A percentile compares a stretch with the other conserved stretches of the same genome.
Conservation (phyloP, 441 rosid species). For the Eugenia klotzschiana region DNA sequence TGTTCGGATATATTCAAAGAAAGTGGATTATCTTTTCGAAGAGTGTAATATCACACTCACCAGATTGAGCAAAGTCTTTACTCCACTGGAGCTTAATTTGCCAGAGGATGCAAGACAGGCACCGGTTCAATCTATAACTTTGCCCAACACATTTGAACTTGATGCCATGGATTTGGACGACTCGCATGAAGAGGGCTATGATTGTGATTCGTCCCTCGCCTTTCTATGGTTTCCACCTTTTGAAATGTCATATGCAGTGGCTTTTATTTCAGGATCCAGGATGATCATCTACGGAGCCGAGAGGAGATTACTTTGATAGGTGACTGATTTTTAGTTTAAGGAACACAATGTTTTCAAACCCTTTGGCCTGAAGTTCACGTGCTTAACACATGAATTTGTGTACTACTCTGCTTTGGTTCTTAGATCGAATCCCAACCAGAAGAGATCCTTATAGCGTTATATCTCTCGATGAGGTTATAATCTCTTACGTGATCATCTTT, state of each 20-base stretch:
- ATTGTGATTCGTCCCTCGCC: background rate
- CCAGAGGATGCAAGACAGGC: slow-evolving; percentile 67
- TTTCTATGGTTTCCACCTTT: background rate
- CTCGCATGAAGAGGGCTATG: background rate
- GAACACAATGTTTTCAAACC: background rate
- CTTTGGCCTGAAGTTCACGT: background rate
- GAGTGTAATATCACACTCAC: slow-evolving; percentile 34
- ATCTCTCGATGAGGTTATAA: slow-evolving; percentile 47
- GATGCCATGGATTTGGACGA: slow-evolving; percentile 45
- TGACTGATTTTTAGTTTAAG: background rate
- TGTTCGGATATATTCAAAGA: slow-evolving; percentile 74
- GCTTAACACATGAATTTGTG: background rate
- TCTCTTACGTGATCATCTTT: background rate
- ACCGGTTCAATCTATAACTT: slow-evolving; percentile 44
- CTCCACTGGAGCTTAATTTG: slow-evolving; percentile 30
- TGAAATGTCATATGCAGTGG: background rate
- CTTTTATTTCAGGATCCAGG: slow-evolving; percentile 21
- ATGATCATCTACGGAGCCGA: slow-evolving; percentile 26
- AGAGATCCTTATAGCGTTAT: slow-evolving; percentile 47
- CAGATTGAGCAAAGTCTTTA: slow-evolving; percentile 20
- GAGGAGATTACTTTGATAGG: slow-evolving; percentile 70
- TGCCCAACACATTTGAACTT: slow-evolving; percentile 54
- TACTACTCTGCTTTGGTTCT: background rate
- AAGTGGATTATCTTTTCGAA: slow-evolving; percentile 61
- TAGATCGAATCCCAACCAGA: slow-evolving; percentile 54